A percentile compares a stretch with the other conserved stretches of the same genome.
These are phyloP conservation scores for Chaetomium sp. DNA, from an alignment of 2,329 filamentous ascomycete species.

Conservation along the genomic window DNA sequence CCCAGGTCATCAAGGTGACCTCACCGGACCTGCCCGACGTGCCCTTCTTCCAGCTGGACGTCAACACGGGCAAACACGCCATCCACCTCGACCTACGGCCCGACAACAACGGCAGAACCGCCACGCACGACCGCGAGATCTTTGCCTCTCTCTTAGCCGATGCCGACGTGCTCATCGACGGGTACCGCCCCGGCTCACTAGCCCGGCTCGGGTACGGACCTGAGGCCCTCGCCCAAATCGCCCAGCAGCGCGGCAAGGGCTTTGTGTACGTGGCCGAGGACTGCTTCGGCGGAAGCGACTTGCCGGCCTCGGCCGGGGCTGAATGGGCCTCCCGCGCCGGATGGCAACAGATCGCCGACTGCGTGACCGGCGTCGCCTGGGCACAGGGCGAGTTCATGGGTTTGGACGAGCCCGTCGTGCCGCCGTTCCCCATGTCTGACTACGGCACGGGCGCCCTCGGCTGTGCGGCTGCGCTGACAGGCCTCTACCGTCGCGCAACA, in stretches of 20 bases:
- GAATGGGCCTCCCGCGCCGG: slow-evolving; percentile 60
- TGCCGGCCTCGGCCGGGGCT: slow-evolving; percentile 28
- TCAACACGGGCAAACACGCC: slow-evolving; percentile 65
- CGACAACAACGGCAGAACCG: slow-evolving; percentile 20
- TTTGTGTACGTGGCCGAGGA: slow-evolving; percentile 65
- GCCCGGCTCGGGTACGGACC: slow-evolving; percentile 58
- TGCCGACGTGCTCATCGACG: slow-evolving; percentile 59
- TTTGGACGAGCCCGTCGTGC: slow-evolving; percentile 56
- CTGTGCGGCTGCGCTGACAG: slow-evolving; percentile 58
- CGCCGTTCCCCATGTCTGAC: slow-evolving; percentile 57
- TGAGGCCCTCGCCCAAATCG: slow-evolving; percentile 45
- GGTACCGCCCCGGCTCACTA: slow-evolving; percentile 61
- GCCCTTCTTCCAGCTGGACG: slow-evolving; percentile 65
- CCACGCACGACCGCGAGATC: slow-evolving; percentile 39
- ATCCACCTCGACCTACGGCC: slow-evolving; percentile 55
- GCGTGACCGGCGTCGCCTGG: slow-evolving; percentile 54
- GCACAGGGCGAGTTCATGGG: slow-evolving; percentile 58
- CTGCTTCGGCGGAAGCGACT: slow-evolving; percentile 56
- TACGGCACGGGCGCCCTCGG: slow-evolving; percentile 70
- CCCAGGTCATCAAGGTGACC: slow-evolving; percentile 66
- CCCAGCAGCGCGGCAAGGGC: slow-evolving; percentile 50
- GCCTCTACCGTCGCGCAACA: slow-evolving; percentile 56
- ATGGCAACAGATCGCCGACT: slow-evolving; percentile 69
- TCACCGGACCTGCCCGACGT: slow-evolving; percentile 62
- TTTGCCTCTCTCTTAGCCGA: slow-evolving; percentile 56